These are phyloP conservation scores for Inosperma sp. DNA, from an alignment of 768 basidiomycete species.

Conservation along the genomic window DNA sequence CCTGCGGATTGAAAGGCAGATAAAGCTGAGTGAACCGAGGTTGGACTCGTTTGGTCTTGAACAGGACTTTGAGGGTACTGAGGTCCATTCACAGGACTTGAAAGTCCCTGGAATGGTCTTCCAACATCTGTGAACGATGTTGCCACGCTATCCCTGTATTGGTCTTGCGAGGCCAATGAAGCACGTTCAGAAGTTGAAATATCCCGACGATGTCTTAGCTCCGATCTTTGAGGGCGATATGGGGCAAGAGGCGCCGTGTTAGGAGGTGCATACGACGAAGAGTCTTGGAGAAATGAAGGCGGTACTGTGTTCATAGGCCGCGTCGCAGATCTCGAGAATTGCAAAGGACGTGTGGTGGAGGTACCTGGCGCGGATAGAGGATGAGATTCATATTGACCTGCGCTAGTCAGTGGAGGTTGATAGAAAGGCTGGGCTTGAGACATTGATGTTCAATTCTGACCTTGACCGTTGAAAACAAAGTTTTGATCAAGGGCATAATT, in stretches of 20 bases:
- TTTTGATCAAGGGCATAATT: too few species aligned
- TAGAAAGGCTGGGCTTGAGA: conserved; percentile 57
- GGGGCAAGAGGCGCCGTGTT: conserved; percentile 48
- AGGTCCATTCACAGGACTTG: conserved; percentile 20
- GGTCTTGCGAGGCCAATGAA: conserved; percentile 42
- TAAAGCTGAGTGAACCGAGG: conserved; percentile 50
- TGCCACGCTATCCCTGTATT: conserved; percentile 48
- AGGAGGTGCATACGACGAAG: conserved; percentile 34
- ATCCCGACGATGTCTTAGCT: conserved; percentile 56
- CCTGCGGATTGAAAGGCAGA: conserved; percentile 70
- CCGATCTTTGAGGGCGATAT: conserved; percentile 63
- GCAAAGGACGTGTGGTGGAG: conserved; percentile 48
- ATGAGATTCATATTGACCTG: conserved; percentile 34
- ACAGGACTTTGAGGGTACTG: conserved; percentile 31
- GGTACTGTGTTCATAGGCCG: too few species aligned
- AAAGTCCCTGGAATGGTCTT: conserved; percentile 13
- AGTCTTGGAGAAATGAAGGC: too few species aligned
- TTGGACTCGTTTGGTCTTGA: conserved; percentile 38
- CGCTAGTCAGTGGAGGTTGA: conserved; percentile 42
- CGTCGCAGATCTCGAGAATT: conserved; percentile 56
- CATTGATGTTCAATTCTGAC: conserved; percentile 33
- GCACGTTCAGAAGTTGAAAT: conserved; percentile 44
- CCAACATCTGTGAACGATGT: conserved; percentile 45
- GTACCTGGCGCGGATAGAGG: conserved; percentile 34
- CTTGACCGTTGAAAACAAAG: too few species aligned